Conservation (phyloP, 306 rosid species). For the Chamaecrista fasciculata region DNA sequence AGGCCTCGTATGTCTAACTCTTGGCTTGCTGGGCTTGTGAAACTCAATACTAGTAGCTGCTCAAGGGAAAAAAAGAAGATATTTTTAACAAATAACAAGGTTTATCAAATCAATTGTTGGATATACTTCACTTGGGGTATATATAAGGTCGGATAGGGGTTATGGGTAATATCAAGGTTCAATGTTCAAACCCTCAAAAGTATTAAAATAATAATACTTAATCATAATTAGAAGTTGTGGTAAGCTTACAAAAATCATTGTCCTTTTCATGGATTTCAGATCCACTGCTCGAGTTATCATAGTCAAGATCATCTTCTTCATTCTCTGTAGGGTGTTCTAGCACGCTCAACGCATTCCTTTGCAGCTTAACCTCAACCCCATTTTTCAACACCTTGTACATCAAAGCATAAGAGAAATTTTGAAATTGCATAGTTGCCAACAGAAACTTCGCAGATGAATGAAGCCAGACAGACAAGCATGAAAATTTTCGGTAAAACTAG, state of each 20-base stretch:
- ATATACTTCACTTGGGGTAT: too few species aligned
- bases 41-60: constrained; percentile 54
- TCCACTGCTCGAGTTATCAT: constrained; percentile 54
- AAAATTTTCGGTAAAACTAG: not conserved
- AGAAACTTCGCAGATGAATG: not conserved
- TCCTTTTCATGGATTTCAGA: constrained; percentile 62
- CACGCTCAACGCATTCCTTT: constrained; percentile 73
- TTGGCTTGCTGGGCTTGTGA: constrained; percentile 46
- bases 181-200: too few species aligned
- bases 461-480: not conserved
- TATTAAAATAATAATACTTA: too few species aligned
- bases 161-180: too few species aligned
- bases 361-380: constrained; percentile 74
- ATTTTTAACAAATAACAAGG: not conserved
- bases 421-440: not conserved
- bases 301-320: constrained; percentile 47
- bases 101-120: not conserved
- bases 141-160: not conserved
- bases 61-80: not conserved
- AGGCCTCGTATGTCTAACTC: constrained; percentile 46
- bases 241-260: constrained; percentile 50
- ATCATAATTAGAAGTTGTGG: too few species aligned
- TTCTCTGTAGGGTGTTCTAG: constrained; percentile 70
- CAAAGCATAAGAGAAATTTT: constrained; percentile 2
- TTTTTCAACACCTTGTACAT: constrained; percentile 59